phyloP scores from a whole-genome alignment of 1,139 yeast genomes.

The Diutina sp. region DNA sequence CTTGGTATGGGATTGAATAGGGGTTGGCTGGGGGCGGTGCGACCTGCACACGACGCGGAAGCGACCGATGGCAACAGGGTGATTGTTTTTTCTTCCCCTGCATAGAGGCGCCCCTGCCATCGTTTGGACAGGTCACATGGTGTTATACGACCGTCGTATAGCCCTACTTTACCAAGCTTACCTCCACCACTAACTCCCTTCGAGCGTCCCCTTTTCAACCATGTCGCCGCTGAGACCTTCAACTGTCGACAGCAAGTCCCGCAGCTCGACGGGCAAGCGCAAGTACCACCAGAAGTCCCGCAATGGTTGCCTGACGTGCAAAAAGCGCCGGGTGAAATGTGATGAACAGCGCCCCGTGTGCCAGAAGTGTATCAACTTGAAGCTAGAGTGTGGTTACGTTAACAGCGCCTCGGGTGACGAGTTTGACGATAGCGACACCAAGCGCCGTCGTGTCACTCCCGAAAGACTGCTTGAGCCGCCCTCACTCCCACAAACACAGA shows the following conservation, averaged over 20 bases:
- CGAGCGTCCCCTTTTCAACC: background rate
- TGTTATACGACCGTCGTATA: background rate
- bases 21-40: background rate
- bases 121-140: background rate
- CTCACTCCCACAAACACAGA: background rate
- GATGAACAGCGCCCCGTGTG: constrained; percentile 1
- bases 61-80: too few species aligned
- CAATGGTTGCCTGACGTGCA: constrained; percentile 2
- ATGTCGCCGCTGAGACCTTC: background rate
- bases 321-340: constrained; percentile 2
- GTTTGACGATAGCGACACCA: background rate
- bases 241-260: background rate
- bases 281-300: constrained; percentile 75
- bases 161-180: background rate
- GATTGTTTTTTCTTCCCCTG: background rate
- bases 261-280: constrained; percentile 22
- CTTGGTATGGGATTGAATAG: background rate
- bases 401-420: constrained; percentile 9
- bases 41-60: background rate
- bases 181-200: background rate
- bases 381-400: constrained; percentile 55
- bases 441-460: background rate
- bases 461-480: background rate
- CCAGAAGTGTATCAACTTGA: constrained; percentile 28
- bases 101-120: background rate